phyloP scores from a whole-genome alignment of 2,329 filamentous ascomycete species.

The Calonectria montana region DNA sequence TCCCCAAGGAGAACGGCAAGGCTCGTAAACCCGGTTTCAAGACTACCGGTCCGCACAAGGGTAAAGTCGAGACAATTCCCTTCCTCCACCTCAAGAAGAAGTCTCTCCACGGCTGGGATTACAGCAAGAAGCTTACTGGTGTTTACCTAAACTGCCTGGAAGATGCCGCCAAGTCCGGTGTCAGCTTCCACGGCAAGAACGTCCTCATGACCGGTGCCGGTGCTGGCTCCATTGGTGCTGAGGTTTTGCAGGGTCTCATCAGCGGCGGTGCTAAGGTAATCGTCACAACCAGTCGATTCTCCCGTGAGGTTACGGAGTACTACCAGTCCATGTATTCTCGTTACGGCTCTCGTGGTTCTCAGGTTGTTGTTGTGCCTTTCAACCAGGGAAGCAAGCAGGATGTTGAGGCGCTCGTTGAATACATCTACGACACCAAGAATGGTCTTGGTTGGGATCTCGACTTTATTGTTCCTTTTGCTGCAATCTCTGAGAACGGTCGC shows the following conservation, averaged over 20 bases:
- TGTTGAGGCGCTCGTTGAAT: constrained; percentile 91
- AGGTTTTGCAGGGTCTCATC: constrained; percentile 94
- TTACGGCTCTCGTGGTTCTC: constrained; percentile 91
- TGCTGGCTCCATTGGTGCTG: constrained; percentile 96
- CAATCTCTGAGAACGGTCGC: constrained; percentile 96
- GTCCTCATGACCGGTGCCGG: constrained; percentile 98
- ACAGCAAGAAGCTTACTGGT: constrained; percentile 98
- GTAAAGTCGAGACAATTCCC: constrained; percentile 96
- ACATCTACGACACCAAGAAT: constrained; percentile 96
- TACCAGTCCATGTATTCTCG: constrained; percentile 99
- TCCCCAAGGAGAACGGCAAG: constrained; percentile 86
- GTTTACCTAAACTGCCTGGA: constrained; percentile 93
- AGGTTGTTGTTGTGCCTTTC: constrained; percentile 98
- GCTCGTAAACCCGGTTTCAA: constrained; percentile 64
- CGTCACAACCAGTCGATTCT: constrained; percentile 97
- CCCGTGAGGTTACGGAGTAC: constrained; percentile 97
- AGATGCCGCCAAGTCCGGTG: constrained; percentile 85
- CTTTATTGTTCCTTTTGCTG: constrained; percentile 94
- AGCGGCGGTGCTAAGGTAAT: constrained; percentile 97
- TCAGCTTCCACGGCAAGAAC: constrained; percentile 95
- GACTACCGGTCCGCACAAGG: constrained; percentile 73
- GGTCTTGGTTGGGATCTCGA: constrained; percentile 99
- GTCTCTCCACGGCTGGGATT: constrained; percentile 95
- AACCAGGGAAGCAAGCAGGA: constrained; percentile 99
- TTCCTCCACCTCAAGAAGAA: constrained; percentile 98